Conservation (phyloP, 352 stramenopile species). For the Phytopythium ostracodes region DNA sequence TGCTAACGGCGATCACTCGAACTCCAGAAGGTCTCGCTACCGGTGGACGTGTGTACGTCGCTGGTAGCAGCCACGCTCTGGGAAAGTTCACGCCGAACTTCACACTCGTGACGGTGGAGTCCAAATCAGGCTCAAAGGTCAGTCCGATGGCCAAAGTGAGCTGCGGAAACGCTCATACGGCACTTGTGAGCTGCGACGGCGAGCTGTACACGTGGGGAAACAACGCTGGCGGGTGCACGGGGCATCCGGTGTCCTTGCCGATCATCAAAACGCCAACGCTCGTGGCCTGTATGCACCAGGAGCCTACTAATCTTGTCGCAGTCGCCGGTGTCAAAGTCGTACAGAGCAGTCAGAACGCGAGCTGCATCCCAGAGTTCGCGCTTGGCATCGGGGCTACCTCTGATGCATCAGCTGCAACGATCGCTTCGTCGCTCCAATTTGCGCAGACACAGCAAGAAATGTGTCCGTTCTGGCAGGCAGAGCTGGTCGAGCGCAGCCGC, state of each 20-base stretch:
- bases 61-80: constrained; percentile 62
- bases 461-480: constrained; percentile 76
- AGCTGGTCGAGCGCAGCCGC: constrained; percentile 26
- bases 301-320: constrained; percentile 47
- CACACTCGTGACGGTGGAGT: constrained; percentile 15
- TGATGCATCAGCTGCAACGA: not conserved
- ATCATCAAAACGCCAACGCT: constrained; percentile 37
- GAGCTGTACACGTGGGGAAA: constrained; percentile 78
- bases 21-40: constrained; percentile 6
- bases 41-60: constrained; percentile 42
- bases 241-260: constrained; percentile 32
- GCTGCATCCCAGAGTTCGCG: constrained; percentile 39
- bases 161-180: constrained; percentile 67
- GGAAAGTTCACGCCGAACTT: constrained; percentile 63
- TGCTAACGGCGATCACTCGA: constrained; percentile 27
- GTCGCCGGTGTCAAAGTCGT: constrained; percentile 19
- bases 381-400: constrained; percentile 10
- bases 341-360: constrained; percentile 71
- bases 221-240: constrained; percentile 62
- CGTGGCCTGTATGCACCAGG: constrained; percentile 59
- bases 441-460: constrained; percentile 68
- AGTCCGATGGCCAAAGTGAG: constrained; percentile 40
- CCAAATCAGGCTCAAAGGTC: constrained; percentile 8
- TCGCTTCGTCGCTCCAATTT: constrained; percentile 13
- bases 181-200: constrained; percentile 49